Evolutionary conservation across 331 rosid species (phyloP), one percentile per base, ranked within the genome.

Genomic region (Quercus lobata): DNA sequence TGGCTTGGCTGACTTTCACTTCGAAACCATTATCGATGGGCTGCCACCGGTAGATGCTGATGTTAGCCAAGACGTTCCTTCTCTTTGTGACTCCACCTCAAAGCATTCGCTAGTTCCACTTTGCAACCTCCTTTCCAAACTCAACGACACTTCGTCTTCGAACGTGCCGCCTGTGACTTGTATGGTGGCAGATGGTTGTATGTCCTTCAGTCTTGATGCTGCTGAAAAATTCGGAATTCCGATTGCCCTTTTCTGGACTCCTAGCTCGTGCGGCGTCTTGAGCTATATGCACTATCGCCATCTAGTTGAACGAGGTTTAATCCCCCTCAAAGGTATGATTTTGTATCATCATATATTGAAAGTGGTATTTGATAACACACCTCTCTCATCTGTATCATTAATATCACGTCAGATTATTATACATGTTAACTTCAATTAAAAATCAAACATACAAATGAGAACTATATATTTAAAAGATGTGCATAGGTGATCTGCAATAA

Each of bases 11-110:
- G 74, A 78, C 9, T 87, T 84, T 37, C 7, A 1, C 11, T 84
- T 84, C 41, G 84, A 82, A 19, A 80, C 80, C 49, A 84, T 87
- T n/a, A 82, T 88, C 24, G 90, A 87, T 77, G 90, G 88, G 21
- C 83, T 87, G 65, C 82, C 88, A 10, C 72, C 83, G 1, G 5
- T 56, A 0, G 84, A 87, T 41, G 77, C 27, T 14, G 55, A 84
- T 32, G 85, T 60, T 30, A 61, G 71, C 19, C 88, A 84, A 35
- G 63, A 80, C 15, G 0, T 74, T 21, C 29, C 11, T 6, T 17
- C 84, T 54, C 82, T 82, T 46, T 57, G 34, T 61, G 73, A 63
- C 14, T 77, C 88, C 6, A n/a, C 58, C 37, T 19, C 53, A 44
- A 80, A 84, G 16, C 82, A 77, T 19, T 82, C 55, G 60, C 56